Evolutionary conservation across 139 green algal genomes (phyloP), one percentile per base, ranked within the genome.

Genomic region (Chlamydomonas sphaeroides): DNA sequence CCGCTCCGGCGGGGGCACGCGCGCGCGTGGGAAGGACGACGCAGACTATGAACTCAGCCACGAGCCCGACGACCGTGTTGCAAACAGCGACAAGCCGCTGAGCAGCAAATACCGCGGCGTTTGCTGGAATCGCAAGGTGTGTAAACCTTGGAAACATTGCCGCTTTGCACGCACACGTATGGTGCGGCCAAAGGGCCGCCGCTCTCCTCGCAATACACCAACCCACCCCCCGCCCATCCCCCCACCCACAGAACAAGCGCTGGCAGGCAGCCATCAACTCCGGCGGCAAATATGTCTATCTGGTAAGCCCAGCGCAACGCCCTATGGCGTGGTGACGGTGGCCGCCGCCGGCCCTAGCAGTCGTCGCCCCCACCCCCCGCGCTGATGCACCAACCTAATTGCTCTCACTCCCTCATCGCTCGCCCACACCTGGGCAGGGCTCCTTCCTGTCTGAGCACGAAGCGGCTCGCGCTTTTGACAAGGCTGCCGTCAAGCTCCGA

Each of bases 181-280:
- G 62, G 10, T 28, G 32, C 32, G 14, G 28, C 32, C 3, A 41
- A 1, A 32, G 33, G 11, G 2, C 7, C 62, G 11, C 25, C 4
- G 32, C 62, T 28, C 32, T 6, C 32, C 14, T 26, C 23, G 35
- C 36, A 17, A 25, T 35, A 10, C 23, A 36, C 32, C 33, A 35
- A 76, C 68, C n/a, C n/a, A 36, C 56, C 25, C 6, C 72, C 28
- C 39, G 5, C 38, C 0, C 15, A 10, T 2, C 32, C 5, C 32
- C 32, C 11, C 32, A 26, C 21, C 32, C 18, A 2, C 75, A 82
- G 65, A 84, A 84, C 33, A 41, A 42, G 35, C 77, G 87, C 32
- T 92, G 89, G 89, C 89, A 92, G 57, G 86, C 89, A 2, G 89
- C 89, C 36, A 92, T 92, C 65, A 92, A 92, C 81, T 82, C 71